A percentile compares a stretch with the other conserved stretches of the same genome.
Conservation (phyloP, 2,329 filamentous ascomycete species). For the Botrytis squamosa region DNA sequence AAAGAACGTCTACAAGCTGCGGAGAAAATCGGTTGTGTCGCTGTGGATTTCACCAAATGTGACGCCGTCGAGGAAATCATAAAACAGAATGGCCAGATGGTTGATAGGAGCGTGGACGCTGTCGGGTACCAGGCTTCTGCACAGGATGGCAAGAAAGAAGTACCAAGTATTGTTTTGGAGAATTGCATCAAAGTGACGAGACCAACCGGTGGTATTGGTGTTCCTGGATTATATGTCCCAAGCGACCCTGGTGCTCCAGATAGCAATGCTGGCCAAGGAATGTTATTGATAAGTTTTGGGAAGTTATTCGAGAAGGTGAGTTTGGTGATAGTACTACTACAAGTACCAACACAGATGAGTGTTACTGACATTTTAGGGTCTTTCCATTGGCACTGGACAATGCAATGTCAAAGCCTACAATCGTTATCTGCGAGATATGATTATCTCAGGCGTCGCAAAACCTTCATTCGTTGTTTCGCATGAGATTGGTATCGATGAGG, state of each 20-base stretch:
- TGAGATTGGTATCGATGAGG: slow-evolving; percentile 62
- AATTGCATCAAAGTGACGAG: slow-evolving; percentile 37
- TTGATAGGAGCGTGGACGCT: slow-evolving; percentile 63
- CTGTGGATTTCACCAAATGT: slow-evolving; percentile 59
- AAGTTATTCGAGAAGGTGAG: slow-evolving; percentile 66
- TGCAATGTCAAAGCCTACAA: slow-evolving; percentile 71
- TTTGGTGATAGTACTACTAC: not conserved
- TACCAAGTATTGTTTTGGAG: slow-evolving; percentile 52
- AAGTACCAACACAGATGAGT: not conserved
- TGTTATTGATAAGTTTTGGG: slow-evolving; percentile 63
- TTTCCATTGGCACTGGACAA: slow-evolving; percentile 60
- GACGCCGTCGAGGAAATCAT: slow-evolving; percentile 62
- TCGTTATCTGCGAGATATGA: slow-evolving; percentile 63
- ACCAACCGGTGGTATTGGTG: slow-evolving; percentile 36
- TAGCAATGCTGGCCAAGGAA: slow-evolving; percentile 58
- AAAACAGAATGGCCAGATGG: slow-evolving; percentile 56
- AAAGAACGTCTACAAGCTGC: slow-evolving; percentile 57
- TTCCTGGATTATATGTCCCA: slow-evolving; percentile 40
- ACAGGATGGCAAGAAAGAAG: slow-evolving; percentile 55
- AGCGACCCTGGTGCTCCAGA: slow-evolving; percentile 63
- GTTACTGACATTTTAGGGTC: slow-evolving; percentile 45
- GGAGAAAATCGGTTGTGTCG: slow-evolving; percentile 59
- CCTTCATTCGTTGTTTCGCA: slow-evolving; percentile 67
- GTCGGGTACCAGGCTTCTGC: slow-evolving; percentile 65
- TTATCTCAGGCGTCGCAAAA: slow-evolving; percentile 62